Conservation (phyloP, 495 filamentous ascomycete species). For the Penicillium fimorum region DNA sequence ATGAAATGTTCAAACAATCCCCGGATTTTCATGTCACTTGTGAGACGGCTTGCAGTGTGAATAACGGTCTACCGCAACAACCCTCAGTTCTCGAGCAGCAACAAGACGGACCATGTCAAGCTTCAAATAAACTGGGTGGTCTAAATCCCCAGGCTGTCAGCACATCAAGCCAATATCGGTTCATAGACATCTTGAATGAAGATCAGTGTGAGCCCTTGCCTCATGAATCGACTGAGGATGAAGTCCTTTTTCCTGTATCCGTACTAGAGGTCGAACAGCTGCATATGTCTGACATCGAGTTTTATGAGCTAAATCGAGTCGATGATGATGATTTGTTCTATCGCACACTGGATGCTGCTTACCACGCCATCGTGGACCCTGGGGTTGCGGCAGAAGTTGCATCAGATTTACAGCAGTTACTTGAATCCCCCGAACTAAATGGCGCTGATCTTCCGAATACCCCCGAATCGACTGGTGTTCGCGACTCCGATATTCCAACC, state of each 20-base stretch:
- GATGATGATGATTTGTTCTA: constrained; percentile 12
- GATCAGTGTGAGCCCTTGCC: not conserved
- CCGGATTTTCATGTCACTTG: not conserved
- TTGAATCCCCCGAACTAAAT: not conserved
- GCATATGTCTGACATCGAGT: not conserved
- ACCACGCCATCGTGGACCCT: constrained; percentile 9
- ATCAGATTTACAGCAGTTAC: not conserved
- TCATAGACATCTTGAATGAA: not conserved
- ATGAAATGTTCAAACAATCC: not conserved
- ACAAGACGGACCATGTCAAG: not conserved
- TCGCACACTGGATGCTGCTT: constrained; percentile 20
- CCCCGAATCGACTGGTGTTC: not conserved
- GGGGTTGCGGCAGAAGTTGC: not conserved
- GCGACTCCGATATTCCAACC: not conserved
- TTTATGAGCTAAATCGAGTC: not conserved
- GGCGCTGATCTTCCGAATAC: not conserved
- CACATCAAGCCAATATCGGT: not conserved
- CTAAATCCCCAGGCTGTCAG: not conserved
- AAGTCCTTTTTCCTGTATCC: not conserved
- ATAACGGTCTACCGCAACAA: not conserved
- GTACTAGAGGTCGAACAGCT: not conserved
- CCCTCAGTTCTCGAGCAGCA: not conserved
- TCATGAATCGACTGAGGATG: not conserved
- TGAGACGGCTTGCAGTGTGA: not conserved
- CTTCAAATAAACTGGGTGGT: too few relatives aligned